Percentiles rank a stretch among this genome's conserved stretches.
Conservation (phyloP, 2,329 filamentous ascomycete genomes). For the Bipolaris sorokiniana region DNA sequence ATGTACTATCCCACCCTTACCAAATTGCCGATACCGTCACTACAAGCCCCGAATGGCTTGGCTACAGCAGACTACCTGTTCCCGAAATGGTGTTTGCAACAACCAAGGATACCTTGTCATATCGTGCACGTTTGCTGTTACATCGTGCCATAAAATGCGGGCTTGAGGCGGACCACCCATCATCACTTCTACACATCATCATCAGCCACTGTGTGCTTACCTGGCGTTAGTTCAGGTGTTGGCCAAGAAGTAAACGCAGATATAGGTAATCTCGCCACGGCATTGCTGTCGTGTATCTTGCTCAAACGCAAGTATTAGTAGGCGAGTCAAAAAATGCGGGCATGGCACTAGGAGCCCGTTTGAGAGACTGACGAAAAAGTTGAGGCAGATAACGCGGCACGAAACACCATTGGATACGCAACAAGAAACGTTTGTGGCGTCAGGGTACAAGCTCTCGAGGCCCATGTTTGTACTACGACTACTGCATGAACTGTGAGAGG, state of each 20-base stretch:
- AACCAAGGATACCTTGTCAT: background rate
- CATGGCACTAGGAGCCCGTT: background rate
- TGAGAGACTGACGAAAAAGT: background rate
- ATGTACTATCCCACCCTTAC: background rate
- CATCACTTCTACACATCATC: background rate
- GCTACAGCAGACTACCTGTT: background rate
- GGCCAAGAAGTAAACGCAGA: background rate
- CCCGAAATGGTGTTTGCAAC: background rate
- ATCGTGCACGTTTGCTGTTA: background rate
- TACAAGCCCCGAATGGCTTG: background rate
- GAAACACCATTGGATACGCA: background rate
- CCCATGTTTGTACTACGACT: background rate
- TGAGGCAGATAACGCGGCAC: background rate
- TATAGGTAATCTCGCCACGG: too few relatives aligned
- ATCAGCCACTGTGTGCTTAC: background rate
- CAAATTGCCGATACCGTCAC: background rate
- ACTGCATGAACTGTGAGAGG: constrained; percentile 3
- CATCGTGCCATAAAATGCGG: constrained; percentile 1
- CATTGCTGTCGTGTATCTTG: background rate
- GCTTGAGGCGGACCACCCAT: background rate
- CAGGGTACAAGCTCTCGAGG: background rate
- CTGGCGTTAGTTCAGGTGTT: background rate
- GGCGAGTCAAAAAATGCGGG: background rate
- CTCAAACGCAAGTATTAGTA: background rate
- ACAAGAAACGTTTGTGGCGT: background rate